Evolutionary conservation across 208 protist species (phyloP).

Genomic region (Wallacemonas sp.): DNA sequence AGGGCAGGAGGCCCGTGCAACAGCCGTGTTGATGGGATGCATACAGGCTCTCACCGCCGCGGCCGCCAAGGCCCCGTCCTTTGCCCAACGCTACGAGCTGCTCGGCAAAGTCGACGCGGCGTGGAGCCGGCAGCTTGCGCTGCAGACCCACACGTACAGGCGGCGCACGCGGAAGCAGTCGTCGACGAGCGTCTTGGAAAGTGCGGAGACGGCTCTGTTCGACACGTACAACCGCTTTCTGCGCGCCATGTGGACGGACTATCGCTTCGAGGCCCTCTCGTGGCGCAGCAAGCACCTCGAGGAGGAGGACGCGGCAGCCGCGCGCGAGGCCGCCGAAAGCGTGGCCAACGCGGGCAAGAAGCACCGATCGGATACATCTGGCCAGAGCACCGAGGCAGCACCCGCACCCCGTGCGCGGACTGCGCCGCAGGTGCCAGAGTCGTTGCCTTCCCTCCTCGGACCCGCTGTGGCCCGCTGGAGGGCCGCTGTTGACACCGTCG

Average conservation of each 20-base stretch:
- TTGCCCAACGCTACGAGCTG: conserved; percentile 71
- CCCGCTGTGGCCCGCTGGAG: conserved; percentile 66
- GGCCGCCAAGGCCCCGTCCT: conserved; percentile 39
- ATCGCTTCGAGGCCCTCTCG: conserved; percentile 64
- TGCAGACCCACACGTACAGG: conserved; percentile 35
- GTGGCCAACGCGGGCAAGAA: not conserved
- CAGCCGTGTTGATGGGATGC: conserved; percentile 57
- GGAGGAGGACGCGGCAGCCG: not conserved
- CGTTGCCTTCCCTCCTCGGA: conserved; percentile 39
- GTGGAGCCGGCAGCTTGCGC: conserved; percentile 65
- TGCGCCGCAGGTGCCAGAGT: conserved; percentile 21
- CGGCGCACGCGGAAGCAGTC: conserved; percentile 15
- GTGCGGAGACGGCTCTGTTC: conserved; percentile 19
- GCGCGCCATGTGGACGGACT: conserved; percentile 70
- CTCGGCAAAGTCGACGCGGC: conserved; percentile 59
- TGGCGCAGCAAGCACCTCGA: conserved; percentile 31
- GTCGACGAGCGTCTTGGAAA: conserved; percentile 6
- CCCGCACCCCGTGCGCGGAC: conserved; percentile 12
- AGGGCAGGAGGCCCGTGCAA: conserved; percentile 42
- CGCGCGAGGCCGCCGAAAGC: not conserved
- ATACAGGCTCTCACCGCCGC: conserved; percentile 47
- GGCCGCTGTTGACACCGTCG: conserved; percentile 67
- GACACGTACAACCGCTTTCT: conserved; percentile 50
- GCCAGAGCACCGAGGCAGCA: too few relatives aligned
- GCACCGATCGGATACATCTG: too few relatives aligned